Evolutionary conservation across 2,329 filamentous ascomycete genomes (phyloP).

Genomic region (Furcasterigmium sp.): DNA sequence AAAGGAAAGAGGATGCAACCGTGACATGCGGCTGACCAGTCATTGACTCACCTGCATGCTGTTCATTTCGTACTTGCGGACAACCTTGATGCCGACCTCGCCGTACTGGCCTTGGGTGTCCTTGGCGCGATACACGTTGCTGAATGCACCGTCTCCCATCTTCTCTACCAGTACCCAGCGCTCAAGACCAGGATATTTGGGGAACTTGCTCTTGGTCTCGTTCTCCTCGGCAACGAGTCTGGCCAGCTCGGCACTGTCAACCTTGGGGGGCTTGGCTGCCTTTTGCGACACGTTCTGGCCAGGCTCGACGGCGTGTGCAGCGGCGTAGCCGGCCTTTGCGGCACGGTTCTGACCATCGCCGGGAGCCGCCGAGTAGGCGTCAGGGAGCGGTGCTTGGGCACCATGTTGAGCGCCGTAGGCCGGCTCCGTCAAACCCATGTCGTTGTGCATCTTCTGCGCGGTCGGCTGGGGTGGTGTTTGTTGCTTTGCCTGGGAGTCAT

Average conservation of each 20-base stretch:
- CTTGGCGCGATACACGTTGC: conserved; percentile 89
- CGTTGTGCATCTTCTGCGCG: background rate
- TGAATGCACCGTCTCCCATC: conserved; percentile 99
- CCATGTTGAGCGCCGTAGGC: conserved; percentile 5
- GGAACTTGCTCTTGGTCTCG: conserved; percentile 78
- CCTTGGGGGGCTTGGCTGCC: conserved; percentile 26
- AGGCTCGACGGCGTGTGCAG: conserved; percentile 57
- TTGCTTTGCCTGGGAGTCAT: conserved; percentile 48
- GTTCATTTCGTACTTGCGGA: conserved; percentile 99
- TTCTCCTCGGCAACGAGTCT: conserved; percentile 90
- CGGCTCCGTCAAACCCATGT: conserved; percentile 41
- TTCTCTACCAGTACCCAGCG: conserved; percentile 86
- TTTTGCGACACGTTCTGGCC: conserved; percentile 45
- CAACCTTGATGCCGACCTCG: conserved; percentile 96
- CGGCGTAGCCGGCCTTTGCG: conserved; percentile 61
- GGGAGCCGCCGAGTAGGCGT: conserved; percentile 59
- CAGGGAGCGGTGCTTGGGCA: conserved; percentile 36
- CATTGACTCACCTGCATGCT: conserved; percentile 82
- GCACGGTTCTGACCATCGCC: conserved; percentile 59
- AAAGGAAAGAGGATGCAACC: conserved; percentile 13
- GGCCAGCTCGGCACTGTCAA: conserved; percentile 67
- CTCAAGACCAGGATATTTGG: conserved; percentile 74
- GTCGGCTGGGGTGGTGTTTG: conserved; percentile 40
- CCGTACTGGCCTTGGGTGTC: conserved; percentile 66
- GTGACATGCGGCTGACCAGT: conserved; percentile 3